Conservation (phyloP, 1,284 basidiomycete species). For the Irpex sp. region DNA sequence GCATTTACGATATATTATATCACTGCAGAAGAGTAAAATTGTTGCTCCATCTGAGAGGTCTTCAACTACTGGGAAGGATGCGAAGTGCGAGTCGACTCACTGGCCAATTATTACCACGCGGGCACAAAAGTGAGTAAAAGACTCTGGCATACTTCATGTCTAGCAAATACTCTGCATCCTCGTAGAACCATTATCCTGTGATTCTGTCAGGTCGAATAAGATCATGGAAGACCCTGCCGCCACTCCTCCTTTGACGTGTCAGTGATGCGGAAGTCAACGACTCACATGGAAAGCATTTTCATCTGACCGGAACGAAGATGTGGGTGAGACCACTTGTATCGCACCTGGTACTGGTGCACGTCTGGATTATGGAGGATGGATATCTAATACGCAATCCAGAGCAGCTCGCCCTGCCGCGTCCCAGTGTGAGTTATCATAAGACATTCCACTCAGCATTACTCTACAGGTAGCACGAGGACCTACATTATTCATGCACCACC, state of each 20-base stretch:
- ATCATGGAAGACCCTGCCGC: not conserved
- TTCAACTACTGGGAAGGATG: no score
- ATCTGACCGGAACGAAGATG: not conserved
- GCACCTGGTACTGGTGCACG: no score
- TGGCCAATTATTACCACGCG: no score
- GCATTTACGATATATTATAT: not conserved
- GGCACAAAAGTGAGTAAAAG: no score
- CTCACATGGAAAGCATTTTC: not conserved
- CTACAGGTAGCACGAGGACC: not conserved
- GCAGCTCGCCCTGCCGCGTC: not conserved
- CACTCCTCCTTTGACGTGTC: not conserved
- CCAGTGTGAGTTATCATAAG: not conserved
- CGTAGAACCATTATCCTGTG: no score
- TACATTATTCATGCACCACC: not conserved
- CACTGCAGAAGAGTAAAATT: not conserved
- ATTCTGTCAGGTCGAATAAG: not conserved
- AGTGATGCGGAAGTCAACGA: not conserved
- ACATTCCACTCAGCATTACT: not conserved
- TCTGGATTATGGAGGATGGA: no score
- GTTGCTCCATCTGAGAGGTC: no score
- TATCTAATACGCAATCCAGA: not conserved
- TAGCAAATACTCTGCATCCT: no score
- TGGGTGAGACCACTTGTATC: no score
- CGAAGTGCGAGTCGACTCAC: no score
- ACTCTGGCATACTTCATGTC: no score